Evolutionary conservation across 1,139 yeast species (phyloP).

Genomic region (Magnusiomyces fungicola): DNA sequence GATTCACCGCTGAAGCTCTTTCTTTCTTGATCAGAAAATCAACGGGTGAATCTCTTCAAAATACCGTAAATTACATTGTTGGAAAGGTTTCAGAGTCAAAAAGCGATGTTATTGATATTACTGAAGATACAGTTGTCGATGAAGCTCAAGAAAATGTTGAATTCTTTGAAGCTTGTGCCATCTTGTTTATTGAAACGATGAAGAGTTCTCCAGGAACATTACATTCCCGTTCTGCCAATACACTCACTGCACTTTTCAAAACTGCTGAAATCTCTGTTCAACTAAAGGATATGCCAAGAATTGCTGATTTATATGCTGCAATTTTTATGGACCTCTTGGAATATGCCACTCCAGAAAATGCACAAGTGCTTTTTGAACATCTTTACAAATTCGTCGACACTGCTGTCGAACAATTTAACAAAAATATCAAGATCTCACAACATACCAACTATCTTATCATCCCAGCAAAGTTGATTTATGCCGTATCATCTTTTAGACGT

Average conservation of each 20-base stretch:
- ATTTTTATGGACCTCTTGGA: conserved; percentile 5
- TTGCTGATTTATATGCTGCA: conserved; percentile 19
- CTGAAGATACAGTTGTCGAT: conserved; percentile 26
- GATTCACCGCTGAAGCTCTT: conserved; percentile 87
- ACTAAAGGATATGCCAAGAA: conserved; percentile 10
- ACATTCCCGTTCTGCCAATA: conserved; percentile 59
- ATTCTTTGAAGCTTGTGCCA: conserved; percentile 50
- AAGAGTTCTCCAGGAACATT: conserved; percentile 63
- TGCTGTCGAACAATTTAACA: conserved; percentile 9
- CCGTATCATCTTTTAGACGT: conserved; percentile 32
- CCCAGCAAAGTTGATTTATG: conserved; percentile 23
- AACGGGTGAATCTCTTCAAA: conserved; percentile 40
- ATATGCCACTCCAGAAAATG: conserved; percentile 15
- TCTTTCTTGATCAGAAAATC: conserved; percentile 77
- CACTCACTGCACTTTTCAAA: conserved; percentile 35
- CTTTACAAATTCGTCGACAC: conserved; percentile 20
- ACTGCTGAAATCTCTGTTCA: neutral
- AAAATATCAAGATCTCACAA: neutral
- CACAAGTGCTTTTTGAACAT: conserved; percentile 32
- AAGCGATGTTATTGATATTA: conserved; percentile 16
- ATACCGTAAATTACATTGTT: conserved; percentile 47
- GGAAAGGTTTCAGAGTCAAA: conserved; percentile 36
- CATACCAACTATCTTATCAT: conserved; percentile 12
- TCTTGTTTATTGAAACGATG: conserved; percentile 66
- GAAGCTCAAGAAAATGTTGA: conserved; percentile 30